Evolutionary conservation across 1,139 yeast genomes (phyloP), one percentile per base, ranked within the genome.

Genomic region (Chernovozyma sophiae-reginae): DNA sequence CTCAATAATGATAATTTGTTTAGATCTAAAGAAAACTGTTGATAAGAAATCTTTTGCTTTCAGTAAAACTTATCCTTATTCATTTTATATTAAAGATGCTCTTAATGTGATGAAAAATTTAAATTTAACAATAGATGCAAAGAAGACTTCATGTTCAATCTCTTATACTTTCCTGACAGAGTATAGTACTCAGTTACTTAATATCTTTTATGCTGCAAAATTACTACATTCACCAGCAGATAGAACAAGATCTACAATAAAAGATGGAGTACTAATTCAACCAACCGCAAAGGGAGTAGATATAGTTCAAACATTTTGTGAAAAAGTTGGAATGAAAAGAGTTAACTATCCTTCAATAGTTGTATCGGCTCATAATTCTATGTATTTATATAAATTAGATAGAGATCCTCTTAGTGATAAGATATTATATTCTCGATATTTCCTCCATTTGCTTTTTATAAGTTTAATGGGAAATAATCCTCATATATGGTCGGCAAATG

Each of bases 201-300:
- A 61, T 24, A 60, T 67, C 18, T 86, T 86, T 52, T 78, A 79
- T 65, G 65, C 65, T 1, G 86, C 94, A 0, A 81, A 79, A 42
- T 60, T 89, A 4, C 48, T 90, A 10, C 96, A 89, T 52, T 76
- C 80, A 18, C 96, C 96, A 0, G 74, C 76, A 6, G 90, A 84
- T 46, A 68, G 94, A 47, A 82, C 94, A 0, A 54, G 80, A 36
- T 47, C 56, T n/a, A 61, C 53, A 32, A 69, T 80, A 2, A 71
- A 72, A 38, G 58, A 51, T 3, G 54, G 60, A 32, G 61, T 67
- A 1, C 39, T 64, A 3, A 53, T 89, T 25, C 97, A 90, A 51
- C 95, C 96, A 4, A 87, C 97, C 0, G 92, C 97, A 0, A 92
- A 92, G 52, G 98, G 97, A 1, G 77, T 87, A 4, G 80, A 89